Evolutionary conservation across 2,329 filamentous ascomycete species (phyloP).

Genomic region (Bipolaris sorokiniana): DNA sequence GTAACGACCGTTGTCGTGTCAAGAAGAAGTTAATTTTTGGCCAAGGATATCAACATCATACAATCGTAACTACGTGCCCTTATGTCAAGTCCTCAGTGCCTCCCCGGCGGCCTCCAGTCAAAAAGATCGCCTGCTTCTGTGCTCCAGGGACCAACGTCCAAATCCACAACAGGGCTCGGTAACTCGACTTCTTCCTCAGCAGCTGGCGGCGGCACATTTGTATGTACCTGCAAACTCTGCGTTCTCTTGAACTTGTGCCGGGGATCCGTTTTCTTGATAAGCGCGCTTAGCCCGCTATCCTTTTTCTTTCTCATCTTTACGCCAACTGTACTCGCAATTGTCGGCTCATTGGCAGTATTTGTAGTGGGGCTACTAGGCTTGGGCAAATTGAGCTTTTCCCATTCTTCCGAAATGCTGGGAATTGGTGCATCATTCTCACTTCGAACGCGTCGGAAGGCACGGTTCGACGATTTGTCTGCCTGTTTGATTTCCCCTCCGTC

Average conservation of each 20-base stretch:
- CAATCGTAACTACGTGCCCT: conserved; percentile 4
- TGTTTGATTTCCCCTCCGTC: conserved; percentile 14
- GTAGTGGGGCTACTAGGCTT: conserved; percentile 8
- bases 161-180: conserved; percentile 53
- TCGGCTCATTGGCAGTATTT: conserved; percentile 3
- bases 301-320: conserved; percentile 18
- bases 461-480: conserved; percentile 16
- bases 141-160: conserved; percentile 70
- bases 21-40: background rate
- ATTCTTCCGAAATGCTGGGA: conserved; percentile 35
- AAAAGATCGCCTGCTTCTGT: conserved; percentile 71
- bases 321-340: background rate
- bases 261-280: conserved; percentile 43
- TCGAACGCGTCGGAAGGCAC: conserved; percentile 36
- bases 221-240: conserved; percentile 37
- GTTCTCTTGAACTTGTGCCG: conserved; percentile 37
- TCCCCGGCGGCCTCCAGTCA: conserved; percentile 60
- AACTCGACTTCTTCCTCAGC: conserved; percentile 24
- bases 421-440: conserved; percentile 45
- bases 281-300: conserved; percentile 28
- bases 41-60: conserved; percentile 9
- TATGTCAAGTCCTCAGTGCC: background rate
- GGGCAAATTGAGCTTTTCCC: conserved; percentile 38
- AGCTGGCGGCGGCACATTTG: conserved; percentile 12
- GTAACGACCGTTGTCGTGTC: too few relatives aligned